These are phyloP conservation scores for Sordaria brevicollis DNA, from an alignment of 495 filamentous ascomycete genomes.

Conservation along the genomic window DNA sequence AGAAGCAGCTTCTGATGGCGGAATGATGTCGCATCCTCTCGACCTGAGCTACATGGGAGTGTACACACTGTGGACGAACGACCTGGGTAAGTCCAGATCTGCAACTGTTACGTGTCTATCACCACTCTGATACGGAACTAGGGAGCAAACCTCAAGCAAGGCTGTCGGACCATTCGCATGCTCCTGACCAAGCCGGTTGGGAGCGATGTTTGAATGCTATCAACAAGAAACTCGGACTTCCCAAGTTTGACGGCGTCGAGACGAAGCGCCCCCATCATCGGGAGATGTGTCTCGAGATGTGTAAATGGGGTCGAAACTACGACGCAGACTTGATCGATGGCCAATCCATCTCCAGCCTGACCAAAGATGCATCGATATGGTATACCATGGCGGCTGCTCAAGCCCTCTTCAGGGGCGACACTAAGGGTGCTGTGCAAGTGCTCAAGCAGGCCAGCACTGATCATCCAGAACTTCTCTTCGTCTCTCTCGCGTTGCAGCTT, in stretches of 20 bases:
- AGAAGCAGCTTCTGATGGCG: constrained; percentile 49
- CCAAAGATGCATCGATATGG: constrained; percentile 47
- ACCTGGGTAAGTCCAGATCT: constrained; percentile 43
- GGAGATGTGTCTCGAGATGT: constrained; percentile 68
- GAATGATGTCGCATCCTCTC: constrained; percentile 63
- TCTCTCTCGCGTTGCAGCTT: constrained; percentile 43
- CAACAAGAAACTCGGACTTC: constrained; percentile 30
- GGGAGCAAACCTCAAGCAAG: constrained; percentile 30
- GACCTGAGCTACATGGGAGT: constrained; percentile 86
- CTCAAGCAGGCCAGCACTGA: constrained; percentile 38
- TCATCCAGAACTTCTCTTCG: constrained; percentile 40
- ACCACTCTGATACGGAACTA: constrained; percentile 8
- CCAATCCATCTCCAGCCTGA: constrained; percentile 39
- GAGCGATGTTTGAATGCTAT: constrained; percentile 38
- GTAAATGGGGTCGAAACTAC: constrained; percentile 52
- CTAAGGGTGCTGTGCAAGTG: constrained; percentile 44
- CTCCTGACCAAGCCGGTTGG: constrained; percentile 36
- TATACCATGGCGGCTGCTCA: constrained; percentile 74
- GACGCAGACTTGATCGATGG: constrained; percentile 44
- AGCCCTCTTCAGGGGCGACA: constrained; percentile 63
- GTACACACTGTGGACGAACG: constrained; percentile 65
- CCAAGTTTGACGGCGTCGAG: constrained; percentile 34
- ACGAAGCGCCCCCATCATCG: constrained; percentile 66
- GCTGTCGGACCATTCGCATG: constrained; percentile 26
- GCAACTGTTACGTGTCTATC: background rate